phyloP scores from a whole-genome alignment of 2,329 filamentous ascomycete species.

The Cordyceps pruinosa region DNA sequence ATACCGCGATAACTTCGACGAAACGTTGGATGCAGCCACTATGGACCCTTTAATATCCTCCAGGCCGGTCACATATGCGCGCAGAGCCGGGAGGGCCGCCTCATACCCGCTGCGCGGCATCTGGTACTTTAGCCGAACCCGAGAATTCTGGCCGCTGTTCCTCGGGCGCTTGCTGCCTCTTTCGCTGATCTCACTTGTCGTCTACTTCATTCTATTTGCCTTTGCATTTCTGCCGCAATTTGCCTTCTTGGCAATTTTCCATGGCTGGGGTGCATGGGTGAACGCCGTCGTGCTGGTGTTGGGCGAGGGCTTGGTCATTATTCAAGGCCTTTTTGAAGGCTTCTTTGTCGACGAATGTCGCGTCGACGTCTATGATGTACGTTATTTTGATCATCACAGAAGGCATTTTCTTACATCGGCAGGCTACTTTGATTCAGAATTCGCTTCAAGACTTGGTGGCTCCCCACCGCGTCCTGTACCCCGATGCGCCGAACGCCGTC shows the following conservation, averaged over 20 bases:
- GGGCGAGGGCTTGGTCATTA: constrained; percentile 70
- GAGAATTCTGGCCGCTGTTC: constrained; percentile 77
- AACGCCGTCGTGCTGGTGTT: constrained; percentile 82
- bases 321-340: constrained; percentile 64
- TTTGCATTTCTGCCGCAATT: constrained; percentile 87
- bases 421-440: constrained; percentile 68
- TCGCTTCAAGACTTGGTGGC: constrained; percentile 63
- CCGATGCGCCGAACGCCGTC: constrained; percentile 64
- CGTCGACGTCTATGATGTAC: constrained; percentile 78
- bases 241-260: constrained; percentile 82
- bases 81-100: constrained; percentile 38
- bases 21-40: neutral
- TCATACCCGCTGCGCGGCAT: constrained; percentile 64
- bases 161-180: constrained; percentile 71
- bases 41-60: constrained; percentile 8
- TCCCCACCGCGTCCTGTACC: constrained; percentile 57
- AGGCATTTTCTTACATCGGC: neutral
- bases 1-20: neutral
- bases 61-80: constrained; percentile 35
- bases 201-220: constrained; percentile 79
- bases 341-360: constrained; percentile 75
- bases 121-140: constrained; percentile 70
- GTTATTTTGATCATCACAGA: constrained; percentile 21
- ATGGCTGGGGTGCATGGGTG: constrained; percentile 80
- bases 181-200: constrained; percentile 71